Percentiles rank a stretch among this genome's conserved stretches.
phyloP scores from a whole-genome alignment of 306 rosid species.

The Datisca glomerata region DNA sequence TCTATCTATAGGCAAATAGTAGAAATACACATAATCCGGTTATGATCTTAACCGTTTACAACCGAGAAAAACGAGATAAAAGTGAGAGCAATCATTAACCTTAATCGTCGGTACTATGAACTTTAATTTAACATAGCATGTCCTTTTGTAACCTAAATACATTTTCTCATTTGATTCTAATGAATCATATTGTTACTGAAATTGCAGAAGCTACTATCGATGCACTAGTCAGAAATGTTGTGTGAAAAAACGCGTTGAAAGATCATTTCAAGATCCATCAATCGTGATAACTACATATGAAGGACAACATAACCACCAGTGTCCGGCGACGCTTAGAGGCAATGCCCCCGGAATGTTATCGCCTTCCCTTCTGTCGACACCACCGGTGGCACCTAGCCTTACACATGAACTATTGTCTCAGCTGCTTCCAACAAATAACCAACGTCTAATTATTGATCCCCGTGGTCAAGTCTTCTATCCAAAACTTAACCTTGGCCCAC shows the following conservation, averaged over 20 bases:
- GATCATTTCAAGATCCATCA: constrained; percentile 65
- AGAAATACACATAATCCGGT: too few species aligned
- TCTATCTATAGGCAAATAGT: too few species aligned
- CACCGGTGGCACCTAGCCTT: constrained; percentile 15
- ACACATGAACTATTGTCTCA: constrained; percentile 58
- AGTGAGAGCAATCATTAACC: too few species aligned
- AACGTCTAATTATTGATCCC: constrained; percentile 21
- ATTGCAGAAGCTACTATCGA: constrained; percentile 72
- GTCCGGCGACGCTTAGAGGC: constrained; percentile 69
- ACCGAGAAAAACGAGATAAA: too few species aligned
- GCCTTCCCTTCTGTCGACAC: constrained; percentile 26
- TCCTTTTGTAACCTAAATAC: too few species aligned
- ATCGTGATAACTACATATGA: constrained; percentile 81
- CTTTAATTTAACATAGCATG: too few species aligned
- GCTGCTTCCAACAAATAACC: constrained; percentile 37
- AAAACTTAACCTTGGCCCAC: constrained; percentile 21
- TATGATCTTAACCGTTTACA: too few species aligned
- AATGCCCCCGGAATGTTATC: constrained; percentile 43
- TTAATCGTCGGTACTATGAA: too few species aligned
- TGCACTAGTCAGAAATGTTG: constrained; percentile 72
- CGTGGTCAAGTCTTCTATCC: constrained; percentile 26
- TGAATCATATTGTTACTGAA: neutral
- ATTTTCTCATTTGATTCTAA: too few species aligned
- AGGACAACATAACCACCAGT: constrained; percentile 82
- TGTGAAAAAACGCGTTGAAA: constrained; percentile 80